Evolutionary conservation across 345 rosid genomes (phyloP).

Genomic region (Hibiscus mutabilis): DNA sequence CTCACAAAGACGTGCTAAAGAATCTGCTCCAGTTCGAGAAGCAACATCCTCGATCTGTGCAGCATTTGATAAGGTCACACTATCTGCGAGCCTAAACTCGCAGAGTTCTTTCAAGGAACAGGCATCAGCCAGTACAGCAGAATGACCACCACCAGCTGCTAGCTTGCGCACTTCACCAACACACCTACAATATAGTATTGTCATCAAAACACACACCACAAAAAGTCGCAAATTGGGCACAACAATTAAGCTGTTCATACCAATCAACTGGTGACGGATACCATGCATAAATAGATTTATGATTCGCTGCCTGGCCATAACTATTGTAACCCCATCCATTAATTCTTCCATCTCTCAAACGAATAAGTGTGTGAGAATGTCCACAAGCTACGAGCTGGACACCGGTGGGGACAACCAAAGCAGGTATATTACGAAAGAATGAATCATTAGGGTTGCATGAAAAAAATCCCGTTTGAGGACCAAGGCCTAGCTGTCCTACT

Average conservation of each 20-base stretch:
- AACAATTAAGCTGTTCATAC: slow-evolving; percentile 31
- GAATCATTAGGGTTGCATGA: slow-evolving; percentile 57
- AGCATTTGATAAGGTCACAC: slow-evolving; percentile 62
- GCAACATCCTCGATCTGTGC: slow-evolving; percentile 75
- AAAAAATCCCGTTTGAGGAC: slow-evolving; percentile 66
- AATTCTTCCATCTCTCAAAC: slow-evolving; percentile 67
- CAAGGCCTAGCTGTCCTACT: slow-evolving; percentile 86
- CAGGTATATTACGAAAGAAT: slow-evolving; percentile 69
- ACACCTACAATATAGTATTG: slow-evolving; percentile 46
- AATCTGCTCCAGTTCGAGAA: slow-evolving; percentile 70
- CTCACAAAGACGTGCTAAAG: slow-evolving; percentile 88
- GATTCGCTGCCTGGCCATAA: slow-evolving; percentile 94
- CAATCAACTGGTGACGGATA: slow-evolving; percentile 97
- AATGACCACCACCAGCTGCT: slow-evolving; percentile 98
- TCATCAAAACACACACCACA: slow-evolving; percentile 11
- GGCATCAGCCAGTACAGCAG: slow-evolving; percentile 92
- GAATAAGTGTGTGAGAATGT: slow-evolving; percentile 79
- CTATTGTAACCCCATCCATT: slow-evolving; percentile 97
- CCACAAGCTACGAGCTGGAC: slow-evolving; percentile 92
- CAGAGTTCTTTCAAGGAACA: slow-evolving; percentile 90
- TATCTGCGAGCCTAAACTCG: slow-evolving; percentile 84
- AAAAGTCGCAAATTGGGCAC: slow-evolving; percentile 10
- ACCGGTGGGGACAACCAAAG: slow-evolving; percentile 53
- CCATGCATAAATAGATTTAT: slow-evolving; percentile 87
- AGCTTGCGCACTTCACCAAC: slow-evolving; percentile 87